Percentiles rank a stretch among this genome's conserved stretches.
phyloP scores from a whole-genome alignment of 306 rosid genomes.

The Sphenostylis stenocarpa region DNA sequence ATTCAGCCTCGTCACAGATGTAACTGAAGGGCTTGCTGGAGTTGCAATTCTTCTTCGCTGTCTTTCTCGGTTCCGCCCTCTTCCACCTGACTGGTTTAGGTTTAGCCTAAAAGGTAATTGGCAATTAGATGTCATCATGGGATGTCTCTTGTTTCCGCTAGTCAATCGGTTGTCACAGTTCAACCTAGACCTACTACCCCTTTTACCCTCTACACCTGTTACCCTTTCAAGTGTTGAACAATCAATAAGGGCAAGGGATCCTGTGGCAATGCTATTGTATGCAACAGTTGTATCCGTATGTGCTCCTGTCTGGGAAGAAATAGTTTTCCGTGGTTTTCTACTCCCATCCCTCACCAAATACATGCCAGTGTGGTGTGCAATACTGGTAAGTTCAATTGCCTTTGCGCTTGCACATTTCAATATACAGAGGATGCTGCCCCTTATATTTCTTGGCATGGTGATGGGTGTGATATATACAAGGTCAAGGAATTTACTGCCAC shows the following conservation, averaged over 20 bases:
- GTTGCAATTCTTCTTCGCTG: constrained; percentile 74
- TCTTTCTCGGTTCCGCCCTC: constrained; percentile 82
- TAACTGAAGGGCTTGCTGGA: constrained; percentile 87
- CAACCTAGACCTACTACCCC: constrained; percentile 79
- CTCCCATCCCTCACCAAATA: constrained; percentile 92
- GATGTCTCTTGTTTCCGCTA: constrained; percentile 91
- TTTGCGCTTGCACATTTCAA: constrained; percentile 95
- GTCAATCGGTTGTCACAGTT: constrained; percentile 82
- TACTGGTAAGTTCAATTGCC: constrained; percentile 82
- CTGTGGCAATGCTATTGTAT: constrained; percentile 82
- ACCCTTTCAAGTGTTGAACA: constrained; percentile 90
- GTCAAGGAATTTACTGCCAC: constrained; percentile 85
- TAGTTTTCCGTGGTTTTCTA: constrained; percentile 90
- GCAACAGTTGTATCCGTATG: constrained; percentile 81
- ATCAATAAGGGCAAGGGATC: constrained; percentile 88
- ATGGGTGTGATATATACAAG: constrained; percentile 87
- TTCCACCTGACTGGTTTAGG: constrained; percentile 93
- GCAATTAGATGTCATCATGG: constrained; percentile 77
- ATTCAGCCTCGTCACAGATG: constrained; percentile 86
- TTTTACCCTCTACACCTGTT: constrained; percentile 78
- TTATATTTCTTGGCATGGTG: constrained; percentile 86
- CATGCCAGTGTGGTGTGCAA: constrained; percentile 94
- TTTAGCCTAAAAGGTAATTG: constrained; percentile 82
- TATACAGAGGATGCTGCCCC: constrained; percentile 92
- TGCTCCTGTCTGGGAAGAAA: constrained; percentile 98